Percentiles rank a stretch among this genome's conserved stretches.
Conservation (phyloP, 2,329 filamentous ascomycete species). For the Aspergillus costaricaensis region DNA sequence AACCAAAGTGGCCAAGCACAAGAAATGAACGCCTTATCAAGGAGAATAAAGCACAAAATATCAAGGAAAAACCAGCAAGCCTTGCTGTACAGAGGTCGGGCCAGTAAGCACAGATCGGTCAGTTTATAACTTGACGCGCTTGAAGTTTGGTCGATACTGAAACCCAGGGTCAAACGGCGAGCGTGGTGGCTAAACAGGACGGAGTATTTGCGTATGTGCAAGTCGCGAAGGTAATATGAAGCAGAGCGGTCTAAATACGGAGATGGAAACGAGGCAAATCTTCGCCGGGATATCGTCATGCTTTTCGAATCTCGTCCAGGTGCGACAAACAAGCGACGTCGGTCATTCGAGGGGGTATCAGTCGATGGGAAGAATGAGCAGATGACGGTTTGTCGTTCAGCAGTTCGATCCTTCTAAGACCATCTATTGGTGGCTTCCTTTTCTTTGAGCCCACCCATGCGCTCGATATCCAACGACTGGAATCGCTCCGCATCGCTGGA, state of each 20-base stretch:
- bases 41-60: constrained; percentile 14
- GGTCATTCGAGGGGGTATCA: constrained; percentile 18
- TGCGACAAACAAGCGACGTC: constrained; percentile 11
- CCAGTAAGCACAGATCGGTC: constrained; percentile 6
- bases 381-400: constrained; percentile 3
- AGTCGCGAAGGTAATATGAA: constrained; percentile 25
- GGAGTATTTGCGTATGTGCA: constrained; percentile 35
- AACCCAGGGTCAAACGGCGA: neutral
- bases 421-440: constrained; percentile 60
- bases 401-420: constrained; percentile 27
- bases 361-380: constrained; percentile 8
- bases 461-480: constrained; percentile 90
- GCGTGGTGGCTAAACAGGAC: constrained; percentile 18
- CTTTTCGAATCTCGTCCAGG: constrained; percentile 34
- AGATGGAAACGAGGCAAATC: constrained; percentile 23
- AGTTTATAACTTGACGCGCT: constrained; percentile 3
- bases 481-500: constrained; percentile 77
- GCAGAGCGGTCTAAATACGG: constrained; percentile 26
- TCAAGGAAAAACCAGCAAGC: constrained; percentile 27
- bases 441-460: constrained; percentile 92
- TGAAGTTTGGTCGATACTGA: neutral
- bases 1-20: constrained; percentile 30
- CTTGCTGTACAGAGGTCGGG: constrained; percentile 33
- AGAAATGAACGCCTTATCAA: constrained; percentile 32
- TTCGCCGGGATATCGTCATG: constrained; percentile 38